A percentile compares a stretch with the other conserved stretches of the same genome.
Conservation (phyloP, 2,329 filamentous ascomycete genomes). For the Colletotrichum gigasporum region DNA sequence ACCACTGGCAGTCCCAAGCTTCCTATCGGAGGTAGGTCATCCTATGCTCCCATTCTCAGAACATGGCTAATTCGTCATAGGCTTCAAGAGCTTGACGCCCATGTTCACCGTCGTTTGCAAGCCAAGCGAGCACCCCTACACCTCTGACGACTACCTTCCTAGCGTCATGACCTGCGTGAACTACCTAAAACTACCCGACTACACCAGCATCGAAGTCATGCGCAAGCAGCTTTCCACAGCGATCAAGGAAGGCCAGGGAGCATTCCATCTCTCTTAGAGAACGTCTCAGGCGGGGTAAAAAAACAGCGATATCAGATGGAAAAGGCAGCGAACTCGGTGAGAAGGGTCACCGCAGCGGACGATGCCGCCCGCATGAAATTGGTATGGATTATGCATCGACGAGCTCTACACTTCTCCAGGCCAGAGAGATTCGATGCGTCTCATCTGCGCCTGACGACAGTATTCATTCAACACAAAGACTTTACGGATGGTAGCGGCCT, state of each 20-base stretch:
- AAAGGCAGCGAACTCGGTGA: not conserved
- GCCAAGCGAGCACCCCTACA: conserved; percentile 93
- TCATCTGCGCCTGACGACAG: not conserved
- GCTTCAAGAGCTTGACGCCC: conserved; percentile 95
- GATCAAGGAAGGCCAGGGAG: conserved; percentile 94
- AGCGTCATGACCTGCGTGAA: conserved; percentile 99
- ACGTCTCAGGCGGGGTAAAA: not conserved
- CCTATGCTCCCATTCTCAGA: not conserved
- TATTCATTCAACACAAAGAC: conserved; percentile 18
- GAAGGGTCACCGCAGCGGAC: not conserved
- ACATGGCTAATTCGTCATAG: conserved; percentile 54
- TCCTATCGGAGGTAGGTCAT: conserved; percentile 87
- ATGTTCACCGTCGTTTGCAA: conserved; percentile 99
- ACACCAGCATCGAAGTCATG: conserved; percentile 81
- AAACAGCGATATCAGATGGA: not conserved
- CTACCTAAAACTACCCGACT: conserved; percentile 97
- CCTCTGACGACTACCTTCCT: conserved; percentile 96
- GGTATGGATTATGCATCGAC: conserved; percentile 3
- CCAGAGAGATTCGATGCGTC: not conserved
- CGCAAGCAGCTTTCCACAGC: conserved; percentile 82
- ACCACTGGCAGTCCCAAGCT: conserved; percentile 98
- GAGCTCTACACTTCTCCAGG: not conserved
- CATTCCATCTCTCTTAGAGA: conserved; percentile 88
- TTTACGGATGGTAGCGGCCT: conserved; percentile 25
- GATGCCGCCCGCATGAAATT: not conserved